Conservation (phyloP, 257 asterid genomes). For the Rhazya stricta region DNA sequence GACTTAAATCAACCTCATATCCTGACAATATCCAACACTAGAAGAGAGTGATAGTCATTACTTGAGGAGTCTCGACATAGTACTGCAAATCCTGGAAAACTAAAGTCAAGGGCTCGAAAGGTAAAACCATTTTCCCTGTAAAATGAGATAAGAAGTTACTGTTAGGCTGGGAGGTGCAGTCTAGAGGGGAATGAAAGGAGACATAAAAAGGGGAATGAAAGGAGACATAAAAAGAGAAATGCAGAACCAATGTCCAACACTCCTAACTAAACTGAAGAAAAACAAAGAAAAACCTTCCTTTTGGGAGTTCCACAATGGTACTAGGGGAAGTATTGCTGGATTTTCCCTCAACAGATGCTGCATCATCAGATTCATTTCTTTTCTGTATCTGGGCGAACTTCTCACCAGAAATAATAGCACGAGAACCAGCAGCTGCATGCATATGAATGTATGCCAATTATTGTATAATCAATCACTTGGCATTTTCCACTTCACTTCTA, state of each 20-base stretch:
- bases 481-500: not conserved
- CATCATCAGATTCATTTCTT: not conserved
- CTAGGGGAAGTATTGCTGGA: not conserved
- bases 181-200: not conserved
- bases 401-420: conserved; percentile 31
- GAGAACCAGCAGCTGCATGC: conserved; percentile 29
- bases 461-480: not conserved
- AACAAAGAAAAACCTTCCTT: conserved; percentile 14
- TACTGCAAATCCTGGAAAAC: conserved; percentile 51
- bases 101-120: conserved; percentile 43
- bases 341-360: not conserved
- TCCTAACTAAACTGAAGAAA: not conserved
- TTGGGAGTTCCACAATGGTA: not conserved
- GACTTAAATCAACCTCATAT: not conserved
- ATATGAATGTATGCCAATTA: not conserved
- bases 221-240: not conserved
- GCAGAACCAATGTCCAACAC: not conserved
- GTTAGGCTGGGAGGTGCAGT: not conserved
- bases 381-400: conserved; percentile 14
- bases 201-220: not conserved
- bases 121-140: conserved; percentile 38
- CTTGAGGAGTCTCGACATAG: conserved; percentile 47
- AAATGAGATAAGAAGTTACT: not conserved
- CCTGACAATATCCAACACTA: conserved; percentile 15
- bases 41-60: not conserved